Conservation (phyloP, 805 yeast species). For the fission yeast (Schizosaccharomyces pombe) region DNA sequence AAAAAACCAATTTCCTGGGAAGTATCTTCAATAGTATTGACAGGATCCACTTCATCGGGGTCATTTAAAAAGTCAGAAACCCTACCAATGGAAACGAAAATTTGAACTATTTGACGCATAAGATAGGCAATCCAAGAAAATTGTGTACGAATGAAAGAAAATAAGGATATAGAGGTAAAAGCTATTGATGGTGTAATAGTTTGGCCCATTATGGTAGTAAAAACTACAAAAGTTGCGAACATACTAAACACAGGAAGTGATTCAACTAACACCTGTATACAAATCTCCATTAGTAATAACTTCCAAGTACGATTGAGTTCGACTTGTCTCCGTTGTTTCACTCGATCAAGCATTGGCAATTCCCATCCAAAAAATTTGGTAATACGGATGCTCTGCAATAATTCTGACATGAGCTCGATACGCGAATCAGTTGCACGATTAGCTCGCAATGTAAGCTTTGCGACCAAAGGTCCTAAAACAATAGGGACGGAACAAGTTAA, state of each 20-base stretch:
- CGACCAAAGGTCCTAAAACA: neutral
- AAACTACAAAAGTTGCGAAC: neutral
- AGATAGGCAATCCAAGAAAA: conserved; percentile 78
- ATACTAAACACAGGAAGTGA: conserved; percentile 1
- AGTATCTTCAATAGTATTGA: conserved; percentile 6
- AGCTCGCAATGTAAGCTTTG: conserved; percentile 34
- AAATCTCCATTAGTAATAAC: conserved; percentile 5
- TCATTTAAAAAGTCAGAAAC: conserved; percentile 34
- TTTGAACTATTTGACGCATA: conserved; percentile 65
- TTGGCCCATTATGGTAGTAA: neutral
- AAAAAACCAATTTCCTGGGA: conserved; percentile 48
- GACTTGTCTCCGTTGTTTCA: conserved; percentile 6
- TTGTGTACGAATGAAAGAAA: conserved; percentile 64
- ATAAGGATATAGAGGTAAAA: conserved; percentile 59
- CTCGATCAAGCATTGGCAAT: conserved; percentile 8
- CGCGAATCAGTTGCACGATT: conserved; percentile 69
- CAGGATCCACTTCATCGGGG: conserved; percentile 18
- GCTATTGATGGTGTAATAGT: conserved; percentile 1
- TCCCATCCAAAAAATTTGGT: conserved; percentile 88
- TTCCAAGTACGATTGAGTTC: conserved; percentile 5
- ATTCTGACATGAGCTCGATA: conserved; percentile 77
- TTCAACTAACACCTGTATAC: neutral
- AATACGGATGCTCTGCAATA: conserved; percentile 76
- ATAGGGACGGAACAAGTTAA: neutral
- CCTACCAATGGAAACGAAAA: conserved; percentile 82